phyloP scores from a whole-genome alignment of 225 moss, liverwort and hornwort species.

The Polytrichum formosum region DNA sequence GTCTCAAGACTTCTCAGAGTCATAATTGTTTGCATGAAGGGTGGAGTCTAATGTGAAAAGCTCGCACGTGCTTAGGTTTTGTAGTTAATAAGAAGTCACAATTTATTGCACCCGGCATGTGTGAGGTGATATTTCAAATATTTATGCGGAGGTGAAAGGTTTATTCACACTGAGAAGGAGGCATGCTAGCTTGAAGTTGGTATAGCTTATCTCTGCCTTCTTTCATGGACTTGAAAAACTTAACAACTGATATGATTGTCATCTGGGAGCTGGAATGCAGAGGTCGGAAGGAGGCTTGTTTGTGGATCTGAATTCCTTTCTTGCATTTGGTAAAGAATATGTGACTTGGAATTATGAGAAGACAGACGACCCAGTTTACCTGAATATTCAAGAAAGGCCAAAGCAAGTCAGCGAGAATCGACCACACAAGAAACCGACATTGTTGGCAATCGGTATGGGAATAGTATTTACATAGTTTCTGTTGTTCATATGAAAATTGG shows the following conservation, averaged over 20 bases:
- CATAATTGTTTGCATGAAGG: too few species aligned
- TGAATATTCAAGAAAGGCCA: conserved; percentile 80
- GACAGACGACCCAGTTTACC: conserved; percentile 82
- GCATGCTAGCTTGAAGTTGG: too few species aligned
- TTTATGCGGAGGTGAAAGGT: too few species aligned
- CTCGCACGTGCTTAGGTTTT: too few species aligned
- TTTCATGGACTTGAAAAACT: too few species aligned
- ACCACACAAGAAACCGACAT: conserved; percentile 93
- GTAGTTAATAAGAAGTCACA: too few species aligned
- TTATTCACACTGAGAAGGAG: too few species aligned
- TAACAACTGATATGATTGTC: conserved; percentile 8
- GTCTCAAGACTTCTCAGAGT: too few species aligned
- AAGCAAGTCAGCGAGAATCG: conserved; percentile 84
- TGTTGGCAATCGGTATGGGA: conserved; percentile 84
- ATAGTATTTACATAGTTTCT: background rate
- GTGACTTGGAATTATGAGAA: conserved; percentile 94
- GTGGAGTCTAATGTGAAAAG: too few species aligned
- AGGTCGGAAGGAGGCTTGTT: conserved; percentile 94
- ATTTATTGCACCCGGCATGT: too few species aligned
- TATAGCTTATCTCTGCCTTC: too few species aligned
- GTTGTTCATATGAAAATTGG: background rate
- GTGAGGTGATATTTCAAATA: too few species aligned
- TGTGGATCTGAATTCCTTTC: conserved; percentile 85
- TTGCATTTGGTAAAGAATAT: conserved; percentile 92
- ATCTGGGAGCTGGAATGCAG: conserved; percentile 50